A percentile compares a stretch with the other conserved stretches of the same genome.
Conservation (phyloP, 352 stramenopile genomes). For the Phytophthora citricola region DNA sequence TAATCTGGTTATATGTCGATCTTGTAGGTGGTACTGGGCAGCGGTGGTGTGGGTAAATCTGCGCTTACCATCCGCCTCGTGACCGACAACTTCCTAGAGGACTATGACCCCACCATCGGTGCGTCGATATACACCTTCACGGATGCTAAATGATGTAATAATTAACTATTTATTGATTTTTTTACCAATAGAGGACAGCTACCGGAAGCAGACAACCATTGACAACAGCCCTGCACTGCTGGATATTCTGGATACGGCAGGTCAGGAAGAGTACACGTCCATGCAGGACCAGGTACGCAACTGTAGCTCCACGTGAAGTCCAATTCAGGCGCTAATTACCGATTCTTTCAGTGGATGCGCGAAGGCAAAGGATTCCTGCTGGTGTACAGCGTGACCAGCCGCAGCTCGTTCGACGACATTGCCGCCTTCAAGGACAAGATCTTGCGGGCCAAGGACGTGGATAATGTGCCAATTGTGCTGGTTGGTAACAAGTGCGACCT, state of each 20-base stretch:
- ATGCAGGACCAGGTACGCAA: slow-evolving; percentile 87
- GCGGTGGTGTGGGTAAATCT: slow-evolving; percentile 92
- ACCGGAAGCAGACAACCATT: slow-evolving; percentile 91
- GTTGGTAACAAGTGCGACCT: slow-evolving; percentile 92
- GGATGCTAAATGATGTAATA: no score
- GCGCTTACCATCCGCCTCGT: slow-evolving; percentile 93
- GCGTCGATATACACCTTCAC: slow-evolving; percentile 6
- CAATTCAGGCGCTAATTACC: background rate
- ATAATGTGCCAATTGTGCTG: slow-evolving; percentile 87
- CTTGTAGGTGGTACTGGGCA: slow-evolving; percentile 85
- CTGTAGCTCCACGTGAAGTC: background rate
- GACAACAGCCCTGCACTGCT: slow-evolving; percentile 84
- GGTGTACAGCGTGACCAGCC: slow-evolving; percentile 91
- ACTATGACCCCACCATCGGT: slow-evolving; percentile 94
- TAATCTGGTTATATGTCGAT: slow-evolving; percentile 4
- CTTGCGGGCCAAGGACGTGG: slow-evolving; percentile 87
- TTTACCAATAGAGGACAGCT: slow-evolving; percentile 85
- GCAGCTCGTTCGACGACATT: slow-evolving; percentile 92
- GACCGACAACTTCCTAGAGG: slow-evolving; percentile 93
- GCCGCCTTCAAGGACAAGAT: slow-evolving; percentile 92
- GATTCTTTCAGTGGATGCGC: slow-evolving; percentile 85
- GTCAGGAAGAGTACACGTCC: slow-evolving; percentile 93
- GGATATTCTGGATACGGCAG: slow-evolving; percentile 93
- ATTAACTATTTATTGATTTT: no score
- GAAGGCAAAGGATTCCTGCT: slow-evolving; percentile 92